phyloP scores from a whole-genome alignment of 2,329 filamentous ascomycete species.

The Colletotrichum higginsianum region DNA sequence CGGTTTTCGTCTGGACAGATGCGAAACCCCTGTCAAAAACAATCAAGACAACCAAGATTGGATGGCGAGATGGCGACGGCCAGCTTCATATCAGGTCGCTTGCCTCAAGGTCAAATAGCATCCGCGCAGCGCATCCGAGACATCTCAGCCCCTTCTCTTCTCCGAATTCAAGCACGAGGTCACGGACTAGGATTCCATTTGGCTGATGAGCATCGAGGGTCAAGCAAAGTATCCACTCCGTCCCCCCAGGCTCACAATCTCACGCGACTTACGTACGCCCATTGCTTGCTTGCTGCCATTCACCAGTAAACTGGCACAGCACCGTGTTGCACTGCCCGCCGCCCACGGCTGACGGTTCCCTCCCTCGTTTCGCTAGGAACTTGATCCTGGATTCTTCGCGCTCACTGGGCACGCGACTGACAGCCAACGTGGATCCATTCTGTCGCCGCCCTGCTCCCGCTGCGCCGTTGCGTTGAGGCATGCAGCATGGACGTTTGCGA shows the following conservation, averaged over 20 bases:
- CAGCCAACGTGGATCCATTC: conserved; percentile 22
- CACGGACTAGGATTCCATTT: conserved; percentile 14
- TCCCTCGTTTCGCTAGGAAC: conserved; percentile 32
- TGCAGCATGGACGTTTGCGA: conserved; percentile 2
- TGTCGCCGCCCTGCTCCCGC: background rate
- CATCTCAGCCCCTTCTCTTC: background rate
- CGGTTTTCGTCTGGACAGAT: conserved; percentile 1
- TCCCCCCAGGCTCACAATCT: conserved; percentile 3
- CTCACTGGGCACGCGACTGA: conserved; percentile 37
- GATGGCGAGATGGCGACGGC: background rate
- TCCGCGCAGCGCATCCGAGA: background rate
- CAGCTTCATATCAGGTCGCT: background rate
- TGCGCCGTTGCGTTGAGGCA: conserved; percentile 15
- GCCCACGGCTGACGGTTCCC: conserved; percentile 18
- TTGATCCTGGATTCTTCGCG: conserved; percentile 25
- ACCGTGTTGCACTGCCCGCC: conserved; percentile 25
- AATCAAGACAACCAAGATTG: conserved; percentile 6
- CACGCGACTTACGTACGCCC: background rate
- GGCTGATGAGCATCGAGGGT: conserved; percentile 24
- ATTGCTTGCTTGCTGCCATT: background rate
- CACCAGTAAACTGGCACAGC: background rate
- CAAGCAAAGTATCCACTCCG: conserved; percentile 22
- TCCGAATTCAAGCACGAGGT: background rate
- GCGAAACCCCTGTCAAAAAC: background rate
- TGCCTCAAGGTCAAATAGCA: background rate